phyloP scores from a whole-genome alignment of 352 stramenopile species.

The Phytopythium chamaehyphon region DNA sequence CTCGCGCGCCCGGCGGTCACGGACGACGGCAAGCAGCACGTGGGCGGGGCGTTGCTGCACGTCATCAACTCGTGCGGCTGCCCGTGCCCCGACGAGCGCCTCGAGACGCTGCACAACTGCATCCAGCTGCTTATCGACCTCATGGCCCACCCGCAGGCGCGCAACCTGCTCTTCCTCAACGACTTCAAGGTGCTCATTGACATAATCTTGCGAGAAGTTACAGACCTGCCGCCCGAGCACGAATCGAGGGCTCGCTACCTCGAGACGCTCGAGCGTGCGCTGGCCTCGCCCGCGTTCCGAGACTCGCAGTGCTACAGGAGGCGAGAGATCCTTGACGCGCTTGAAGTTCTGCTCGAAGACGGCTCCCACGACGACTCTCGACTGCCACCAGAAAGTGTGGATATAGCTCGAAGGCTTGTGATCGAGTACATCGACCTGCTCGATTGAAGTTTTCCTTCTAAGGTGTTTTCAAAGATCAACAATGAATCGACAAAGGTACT shows the following conservation, averaged over 20 bases:
- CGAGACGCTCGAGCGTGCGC: conserved; percentile 33
- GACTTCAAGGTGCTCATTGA: conserved; percentile 75
- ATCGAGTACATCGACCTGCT: conserved; percentile 56
- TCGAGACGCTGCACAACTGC: conserved; percentile 42
- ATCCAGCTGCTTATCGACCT: conserved; percentile 55
- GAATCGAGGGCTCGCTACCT: conserved; percentile 36
- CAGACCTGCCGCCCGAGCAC: conserved; percentile 54
- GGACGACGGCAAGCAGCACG: conserved; percentile 53
- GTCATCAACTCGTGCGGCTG: conserved; percentile 82
- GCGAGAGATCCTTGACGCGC: conserved; percentile 36
- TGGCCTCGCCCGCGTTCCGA: conserved; percentile 43
- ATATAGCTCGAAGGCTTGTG: conserved; percentile 41
- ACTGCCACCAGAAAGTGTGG: conserved; percentile 25
- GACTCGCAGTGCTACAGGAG: conserved; percentile 57
- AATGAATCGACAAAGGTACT: no score
- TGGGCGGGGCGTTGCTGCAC: conserved; percentile 64
- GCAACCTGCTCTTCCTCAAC: conserved; percentile 58
- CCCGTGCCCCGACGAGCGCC: conserved; percentile 35
- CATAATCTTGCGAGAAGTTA: conserved; percentile 58
- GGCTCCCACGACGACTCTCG: conserved; percentile 34
- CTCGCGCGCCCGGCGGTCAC: conserved; percentile 22
- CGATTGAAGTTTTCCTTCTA: conserved; percentile 25
- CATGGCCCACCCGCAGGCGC: conserved; percentile 35
- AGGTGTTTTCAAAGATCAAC: no score
- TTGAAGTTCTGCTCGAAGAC: conserved; percentile 43